A percentile compares a stretch with the other conserved stretches of the same genome.
These are phyloP conservation scores for Allantophomopsis cytisporea DNA, from an alignment of 2,329 filamentous ascomycete genomes.

Conservation along the genomic window DNA sequence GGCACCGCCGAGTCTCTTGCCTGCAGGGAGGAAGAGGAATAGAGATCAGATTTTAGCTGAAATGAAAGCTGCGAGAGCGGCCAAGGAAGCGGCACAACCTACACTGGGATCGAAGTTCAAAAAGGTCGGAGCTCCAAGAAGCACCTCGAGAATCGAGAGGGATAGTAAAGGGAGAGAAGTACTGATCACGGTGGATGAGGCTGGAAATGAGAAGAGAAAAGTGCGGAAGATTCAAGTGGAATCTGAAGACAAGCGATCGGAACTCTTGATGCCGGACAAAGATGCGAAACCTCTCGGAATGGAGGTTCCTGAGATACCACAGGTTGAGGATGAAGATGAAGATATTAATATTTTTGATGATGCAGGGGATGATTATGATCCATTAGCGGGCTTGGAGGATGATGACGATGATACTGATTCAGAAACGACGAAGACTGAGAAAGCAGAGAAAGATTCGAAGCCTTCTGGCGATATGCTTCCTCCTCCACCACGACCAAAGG, in stretches of 20 bases:
- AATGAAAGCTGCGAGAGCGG: constrained; percentile 48
- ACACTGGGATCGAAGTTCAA: constrained; percentile 46
- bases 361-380: constrained; percentile 53
- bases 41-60: constrained; percentile 55
- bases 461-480: background rate
- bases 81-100: constrained; percentile 35
- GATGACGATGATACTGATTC: constrained; percentile 25
- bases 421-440: constrained; percentile 24
- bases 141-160: constrained; percentile 43
- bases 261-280: constrained; percentile 37
- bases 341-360: constrained; percentile 54
- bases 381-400: constrained; percentile 42
- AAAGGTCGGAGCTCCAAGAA: constrained; percentile 43
- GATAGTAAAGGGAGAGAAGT: constrained; percentile 49
- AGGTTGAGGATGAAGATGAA: constrained; percentile 31
- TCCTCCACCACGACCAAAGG: background rate
- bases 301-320: constrained; percentile 46
- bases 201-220: constrained; percentile 53
- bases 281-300: constrained; percentile 45
- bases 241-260: constrained; percentile 22
- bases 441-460: constrained; percentile 3
- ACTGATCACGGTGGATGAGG: constrained; percentile 50
- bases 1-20: constrained; percentile 33
- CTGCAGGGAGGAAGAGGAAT: constrained; percentile 43
- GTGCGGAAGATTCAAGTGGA: constrained; percentile 37